Conservation (phyloP, 176 grass and related monocot species). For the Aegilops speltoides region DNA sequence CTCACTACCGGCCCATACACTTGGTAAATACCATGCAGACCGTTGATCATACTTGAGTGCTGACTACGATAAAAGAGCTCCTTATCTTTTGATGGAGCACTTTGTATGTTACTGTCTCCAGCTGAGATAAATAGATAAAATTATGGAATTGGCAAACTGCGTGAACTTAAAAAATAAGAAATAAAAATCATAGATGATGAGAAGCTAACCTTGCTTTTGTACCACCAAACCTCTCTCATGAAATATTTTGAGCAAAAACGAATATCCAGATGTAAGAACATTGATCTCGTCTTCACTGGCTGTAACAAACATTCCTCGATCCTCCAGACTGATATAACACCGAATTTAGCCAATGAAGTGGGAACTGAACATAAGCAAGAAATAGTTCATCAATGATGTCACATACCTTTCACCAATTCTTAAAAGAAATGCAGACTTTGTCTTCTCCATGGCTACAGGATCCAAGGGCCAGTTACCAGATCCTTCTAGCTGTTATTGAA, state of each 20-base stretch:
- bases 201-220: conserved; percentile 66
- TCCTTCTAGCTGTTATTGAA: conserved; percentile 74
- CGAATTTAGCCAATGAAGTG: conserved; percentile 18
- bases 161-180: neutral
- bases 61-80: conserved; percentile 77
- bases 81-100: conserved; percentile 60
- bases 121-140: conserved; percentile 42
- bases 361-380: conserved; percentile 20
- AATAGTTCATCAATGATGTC: conserved; percentile 16
- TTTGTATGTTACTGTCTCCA: conserved; percentile 49
- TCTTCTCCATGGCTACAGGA: conserved; percentile 80
- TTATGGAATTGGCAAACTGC: conserved; percentile 7
- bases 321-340: conserved; percentile 65
- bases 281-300: conserved; percentile 88
- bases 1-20: conserved; percentile 84
- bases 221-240: conserved; percentile 71
- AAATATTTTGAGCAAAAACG: conserved; percentile 86
- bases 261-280: conserved; percentile 86
- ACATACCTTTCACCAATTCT: conserved; percentile 95
- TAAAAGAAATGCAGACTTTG: conserved; percentile 88
- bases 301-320: conserved; percentile 60
- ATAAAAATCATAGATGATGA: conserved; percentile 6
- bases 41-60: conserved; percentile 99
- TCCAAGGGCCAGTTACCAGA: conserved; percentile 98
- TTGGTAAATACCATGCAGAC: conserved; percentile 84